Percentiles rank a stretch among this genome's conserved stretches.
Evolutionary conservation across 768 basidiomycete species (phyloP).

Genomic region (Cystobasidium tubakii): DNA sequence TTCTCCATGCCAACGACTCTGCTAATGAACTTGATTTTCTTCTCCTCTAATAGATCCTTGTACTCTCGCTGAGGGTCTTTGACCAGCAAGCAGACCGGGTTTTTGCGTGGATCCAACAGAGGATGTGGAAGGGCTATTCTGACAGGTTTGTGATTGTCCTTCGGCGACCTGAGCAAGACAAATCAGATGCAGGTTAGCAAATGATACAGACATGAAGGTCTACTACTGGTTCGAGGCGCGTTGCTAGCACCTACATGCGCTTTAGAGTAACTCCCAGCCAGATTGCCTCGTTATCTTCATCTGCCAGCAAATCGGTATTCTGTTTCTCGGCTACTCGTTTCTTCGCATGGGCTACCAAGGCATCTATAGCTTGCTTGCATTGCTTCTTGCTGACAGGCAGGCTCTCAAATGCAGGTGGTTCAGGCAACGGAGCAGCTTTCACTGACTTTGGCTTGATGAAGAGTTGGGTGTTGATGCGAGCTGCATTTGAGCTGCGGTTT

Average conservation of each 20-base stretch:
- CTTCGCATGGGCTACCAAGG: constrained; percentile 65
- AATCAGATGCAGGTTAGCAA: not conserved
- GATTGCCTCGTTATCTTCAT: constrained; percentile 72
- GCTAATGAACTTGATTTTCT: constrained; percentile 80
- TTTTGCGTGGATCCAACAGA: constrained; percentile 72
- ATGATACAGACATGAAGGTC: not conserved
- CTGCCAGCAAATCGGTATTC: constrained; percentile 58
- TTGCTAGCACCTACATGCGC: constrained; percentile 58
- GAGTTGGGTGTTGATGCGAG: constrained; percentile 20
- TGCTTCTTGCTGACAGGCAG: constrained; percentile 61
- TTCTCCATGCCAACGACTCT: constrained; percentile 86
- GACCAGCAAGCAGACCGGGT: constrained; percentile 77
- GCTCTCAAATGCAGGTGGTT: constrained; percentile 34
- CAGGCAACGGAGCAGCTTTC: constrained; percentile 37
- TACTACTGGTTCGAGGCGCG: constrained; percentile 74
- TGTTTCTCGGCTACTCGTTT: constrained; percentile 63
- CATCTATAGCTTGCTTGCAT: constrained; percentile 69
- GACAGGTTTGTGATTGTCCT: constrained; percentile 4
- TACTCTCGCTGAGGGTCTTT: constrained; percentile 95
- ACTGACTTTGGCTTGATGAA: constrained; percentile 41
- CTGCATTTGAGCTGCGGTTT: constrained; percentile 3
- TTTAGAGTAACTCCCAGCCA: constrained; percentile 88
- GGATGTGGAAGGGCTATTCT: constrained; percentile 69
- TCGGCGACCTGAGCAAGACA: not conserved
- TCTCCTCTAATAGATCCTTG: constrained; percentile 76